Percentiles rank a stretch among this genome's conserved stretches.
Conservation (phyloP, 2,329 filamentous ascomycete species). For the Microdochium bolleyi region DNA sequence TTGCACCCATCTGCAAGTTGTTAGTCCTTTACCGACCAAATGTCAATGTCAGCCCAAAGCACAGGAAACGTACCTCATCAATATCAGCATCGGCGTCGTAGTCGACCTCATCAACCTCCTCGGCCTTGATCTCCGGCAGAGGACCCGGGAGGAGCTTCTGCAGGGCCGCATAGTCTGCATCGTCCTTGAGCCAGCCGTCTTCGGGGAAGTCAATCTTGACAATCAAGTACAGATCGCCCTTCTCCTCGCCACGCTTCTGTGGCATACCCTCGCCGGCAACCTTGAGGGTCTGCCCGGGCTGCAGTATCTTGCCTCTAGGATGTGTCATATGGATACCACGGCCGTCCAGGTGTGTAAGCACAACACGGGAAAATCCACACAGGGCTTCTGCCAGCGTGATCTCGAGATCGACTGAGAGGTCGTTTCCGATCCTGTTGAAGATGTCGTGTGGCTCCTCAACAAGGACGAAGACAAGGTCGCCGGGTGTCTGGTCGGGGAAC, state of each 20-base stretch:
- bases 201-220: conserved; percentile 86
- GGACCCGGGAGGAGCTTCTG: conserved; percentile 67
- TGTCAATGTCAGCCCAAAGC: background rate
- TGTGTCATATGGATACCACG: conserved; percentile 78
- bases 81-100: conserved; percentile 79
- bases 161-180: conserved; percentile 63
- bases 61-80: conserved; percentile 53
- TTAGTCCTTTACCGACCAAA: conserved; percentile 12
- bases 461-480: conserved; percentile 87
- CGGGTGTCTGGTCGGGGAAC: conserved; percentile 77
- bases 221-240: conserved; percentile 80
- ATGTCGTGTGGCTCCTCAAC: conserved; percentile 72
- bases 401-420: conserved; percentile 74
- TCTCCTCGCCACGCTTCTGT: conserved; percentile 71
- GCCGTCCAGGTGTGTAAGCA: conserved; percentile 87
- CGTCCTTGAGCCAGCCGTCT: conserved; percentile 70
- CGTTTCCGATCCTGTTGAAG: conserved; percentile 77
- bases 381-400: conserved; percentile 79
- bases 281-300: conserved; percentile 79
- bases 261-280: conserved; percentile 92
- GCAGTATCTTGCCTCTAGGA: conserved; percentile 72
- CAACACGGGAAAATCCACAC: conserved; percentile 81
- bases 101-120: conserved; percentile 79
- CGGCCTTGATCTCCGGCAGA: conserved; percentile 52
- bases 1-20: conserved; percentile 56